Evolutionary conservation across 768 basidiomycete genomes (phyloP).

Genomic region (Suillus brevipes): DNA sequence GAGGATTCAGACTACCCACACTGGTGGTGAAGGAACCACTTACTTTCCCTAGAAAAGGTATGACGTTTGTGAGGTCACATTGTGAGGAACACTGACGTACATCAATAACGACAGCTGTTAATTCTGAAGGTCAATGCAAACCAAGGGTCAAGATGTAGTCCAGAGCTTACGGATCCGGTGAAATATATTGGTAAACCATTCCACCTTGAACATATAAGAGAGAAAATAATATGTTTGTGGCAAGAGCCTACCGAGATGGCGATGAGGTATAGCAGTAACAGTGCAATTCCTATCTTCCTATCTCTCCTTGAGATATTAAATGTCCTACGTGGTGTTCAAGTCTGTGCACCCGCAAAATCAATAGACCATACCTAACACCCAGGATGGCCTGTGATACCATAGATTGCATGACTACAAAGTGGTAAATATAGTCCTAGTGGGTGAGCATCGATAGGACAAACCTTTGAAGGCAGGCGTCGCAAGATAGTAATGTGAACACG

Average conservation of each 20-base stretch:
- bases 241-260: slow-evolving; percentile 41
- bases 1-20: background rate
- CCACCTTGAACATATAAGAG: slow-evolving; percentile 36
- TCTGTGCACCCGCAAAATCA: background rate
- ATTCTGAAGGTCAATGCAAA: slow-evolving; percentile 10
- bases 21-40: slow-evolving; percentile 10
- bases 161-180: slow-evolving; percentile 47
- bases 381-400: slow-evolving; percentile 68
- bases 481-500: slow-evolving; percentile 51
- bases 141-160: slow-evolving; percentile 5
- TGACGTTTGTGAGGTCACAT: background rate
- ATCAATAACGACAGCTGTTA: slow-evolving; percentile 18
- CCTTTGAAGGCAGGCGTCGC: slow-evolving; percentile 64
- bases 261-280: slow-evolving; percentile 43
- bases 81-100: slow-evolving; percentile 19
- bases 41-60: slow-evolving; percentile 37
- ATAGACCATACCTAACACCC: slow-evolving; percentile 48
- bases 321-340: slow-evolving; percentile 36
- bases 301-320: slow-evolving; percentile 58
- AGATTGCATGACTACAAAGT: slow-evolving; percentile 51
- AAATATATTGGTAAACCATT: slow-evolving; percentile 59
- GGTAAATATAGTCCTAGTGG: slow-evolving; percentile 4
- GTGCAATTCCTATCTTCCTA: slow-evolving; percentile 36
- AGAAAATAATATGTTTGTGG: background rate
- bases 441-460: slow-evolving; percentile 16